These are phyloP conservation scores for Dothideomycetes sp. DNA, from an alignment of 2,329 filamentous ascomycete genomes.

Conservation along the genomic window DNA sequence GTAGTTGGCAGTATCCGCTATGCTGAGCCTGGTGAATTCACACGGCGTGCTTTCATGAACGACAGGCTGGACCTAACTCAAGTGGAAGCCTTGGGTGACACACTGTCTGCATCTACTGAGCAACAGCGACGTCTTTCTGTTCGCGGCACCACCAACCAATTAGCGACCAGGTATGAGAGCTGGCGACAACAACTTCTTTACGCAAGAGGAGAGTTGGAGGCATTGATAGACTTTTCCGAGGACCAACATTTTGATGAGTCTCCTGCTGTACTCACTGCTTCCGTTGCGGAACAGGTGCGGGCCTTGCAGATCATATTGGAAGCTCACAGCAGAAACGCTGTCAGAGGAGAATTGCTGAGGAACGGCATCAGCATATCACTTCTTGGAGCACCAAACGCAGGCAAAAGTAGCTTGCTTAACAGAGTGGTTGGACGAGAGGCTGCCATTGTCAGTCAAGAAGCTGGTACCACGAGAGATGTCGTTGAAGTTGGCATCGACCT, in stretches of 20 bases:
- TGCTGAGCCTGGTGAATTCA: slow-evolving; percentile 93
- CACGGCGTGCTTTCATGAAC: slow-evolving; percentile 81
- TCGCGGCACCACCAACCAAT: slow-evolving; percentile 53
- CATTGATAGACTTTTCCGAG: slow-evolving; percentile 92
- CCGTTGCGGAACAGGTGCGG: slow-evolving; percentile 55
- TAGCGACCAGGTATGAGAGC: slow-evolving; percentile 66
- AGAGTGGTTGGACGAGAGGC: slow-evolving; percentile 81
- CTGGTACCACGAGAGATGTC: slow-evolving; percentile 87
- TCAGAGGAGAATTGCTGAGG: slow-evolving; percentile 71
- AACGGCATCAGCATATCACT: slow-evolving; percentile 79
- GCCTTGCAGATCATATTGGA: slow-evolving; percentile 52
- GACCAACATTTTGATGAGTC: slow-evolving; percentile 96
- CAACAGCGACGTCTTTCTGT: slow-evolving; percentile 84
- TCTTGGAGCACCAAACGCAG: slow-evolving; percentile 83
- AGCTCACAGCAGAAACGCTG: slow-evolving; percentile 63
- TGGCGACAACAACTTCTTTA: slow-evolving; percentile 72
- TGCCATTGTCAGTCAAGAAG: slow-evolving; percentile 86
- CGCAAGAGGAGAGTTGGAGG: slow-evolving; percentile 84
- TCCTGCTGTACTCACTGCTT: slow-evolving; percentile 57
- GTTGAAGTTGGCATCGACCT: slow-evolving; percentile 87
- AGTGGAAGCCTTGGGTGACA: slow-evolving; percentile 54
- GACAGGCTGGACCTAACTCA: slow-evolving; percentile 77
- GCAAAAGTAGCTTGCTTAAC: slow-evolving; percentile 92
- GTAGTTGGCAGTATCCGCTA: slow-evolving; percentile 51
- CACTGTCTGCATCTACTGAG: slow-evolving; percentile 62